A percentile compares a stretch with the other conserved stretches of the same genome.
Conservation (phyloP, 495 filamentous ascomycete species). For the Aspergillus incahuasiensis region DNA sequence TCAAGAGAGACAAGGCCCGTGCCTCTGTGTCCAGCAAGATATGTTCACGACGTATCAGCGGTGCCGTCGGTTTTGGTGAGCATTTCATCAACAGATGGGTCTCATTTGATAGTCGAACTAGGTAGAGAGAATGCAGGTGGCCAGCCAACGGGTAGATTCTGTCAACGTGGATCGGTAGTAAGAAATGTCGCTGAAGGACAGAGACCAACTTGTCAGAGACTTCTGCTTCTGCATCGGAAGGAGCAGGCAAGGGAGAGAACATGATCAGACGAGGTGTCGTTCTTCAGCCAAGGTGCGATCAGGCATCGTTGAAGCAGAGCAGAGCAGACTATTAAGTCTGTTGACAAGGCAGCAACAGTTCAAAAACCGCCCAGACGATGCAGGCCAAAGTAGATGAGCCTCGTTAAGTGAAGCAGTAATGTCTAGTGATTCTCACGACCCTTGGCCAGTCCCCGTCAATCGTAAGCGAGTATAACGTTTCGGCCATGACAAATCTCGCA, state of each 20-base stretch:
- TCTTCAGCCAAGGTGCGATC: background rate
- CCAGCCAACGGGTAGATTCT: slow-evolving; percentile 40
- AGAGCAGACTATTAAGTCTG: background rate
- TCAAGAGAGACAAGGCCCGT: slow-evolving; percentile 44
- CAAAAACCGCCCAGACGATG: background rate
- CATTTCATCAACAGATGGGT: slow-evolving; percentile 49
- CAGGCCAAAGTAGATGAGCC: background rate
- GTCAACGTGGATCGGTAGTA: slow-evolving; percentile 36
- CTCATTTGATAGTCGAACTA: slow-evolving; percentile 51
- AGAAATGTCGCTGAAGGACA: slow-evolving; percentile 37
- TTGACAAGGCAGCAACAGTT: background rate
- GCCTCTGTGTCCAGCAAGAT: slow-evolving; percentile 54
- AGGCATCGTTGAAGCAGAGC: too few species aligned
- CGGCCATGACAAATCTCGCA: background rate
- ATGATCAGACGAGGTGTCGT: slow-evolving; percentile 5
- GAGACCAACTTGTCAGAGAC: slow-evolving; percentile 33
- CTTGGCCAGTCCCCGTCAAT: slow-evolving; percentile 1
- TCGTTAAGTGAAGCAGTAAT: background rate
- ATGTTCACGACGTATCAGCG: slow-evolving; percentile 56
- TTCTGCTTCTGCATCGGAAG: slow-evolving; percentile 15
- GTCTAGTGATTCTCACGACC: background rate
- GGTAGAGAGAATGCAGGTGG: slow-evolving; percentile 50
- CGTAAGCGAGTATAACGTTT: slow-evolving; percentile 1
- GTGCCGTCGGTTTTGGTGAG: slow-evolving; percentile 45
- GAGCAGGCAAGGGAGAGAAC: slow-evolving; percentile 15